Conservation (phyloP, 2,329 filamentous ascomycete genomes). For the Aureobasidium sp. region DNA sequence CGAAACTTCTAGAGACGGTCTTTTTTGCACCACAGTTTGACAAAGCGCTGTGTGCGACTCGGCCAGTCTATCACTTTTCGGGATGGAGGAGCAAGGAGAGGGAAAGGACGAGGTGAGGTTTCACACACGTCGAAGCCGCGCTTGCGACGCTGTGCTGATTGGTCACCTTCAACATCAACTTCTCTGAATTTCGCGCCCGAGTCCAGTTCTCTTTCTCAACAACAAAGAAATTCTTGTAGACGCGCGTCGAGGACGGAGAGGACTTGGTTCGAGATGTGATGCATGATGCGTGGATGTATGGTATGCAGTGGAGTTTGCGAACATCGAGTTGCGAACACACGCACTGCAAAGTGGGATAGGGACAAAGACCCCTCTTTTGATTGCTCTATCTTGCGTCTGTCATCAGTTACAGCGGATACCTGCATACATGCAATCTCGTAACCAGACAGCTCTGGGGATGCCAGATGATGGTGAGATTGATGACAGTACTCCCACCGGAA, state of each 20-base stretch:
- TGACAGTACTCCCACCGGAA: neutral
- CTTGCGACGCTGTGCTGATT: conserved; percentile 1
- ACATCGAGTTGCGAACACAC: no score
- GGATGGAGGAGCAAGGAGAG: neutral
- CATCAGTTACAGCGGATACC: neutral
- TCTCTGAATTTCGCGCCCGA: neutral
- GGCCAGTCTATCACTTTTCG: neutral
- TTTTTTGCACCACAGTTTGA: neutral
- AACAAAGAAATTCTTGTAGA: neutral
- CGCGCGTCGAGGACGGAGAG: neutral
- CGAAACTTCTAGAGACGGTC: neutral
- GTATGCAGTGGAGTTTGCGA: neutral
- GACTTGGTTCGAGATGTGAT: neutral
- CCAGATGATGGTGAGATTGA: neutral
- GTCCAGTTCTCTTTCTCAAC: neutral
- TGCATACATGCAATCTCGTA: neutral
- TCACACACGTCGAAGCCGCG: conserved; percentile 1
- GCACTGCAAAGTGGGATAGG: no score
- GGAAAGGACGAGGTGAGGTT: neutral
- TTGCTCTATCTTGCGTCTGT: neutral
- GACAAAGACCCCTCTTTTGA: no score
- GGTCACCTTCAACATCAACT: neutral
- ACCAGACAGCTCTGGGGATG: neutral
- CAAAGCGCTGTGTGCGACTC: conserved; percentile 8
- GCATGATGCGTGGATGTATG: neutral